phyloP scores from a whole-genome alignment of 306 rosid genomes.

The Prunus dulcis region DNA sequence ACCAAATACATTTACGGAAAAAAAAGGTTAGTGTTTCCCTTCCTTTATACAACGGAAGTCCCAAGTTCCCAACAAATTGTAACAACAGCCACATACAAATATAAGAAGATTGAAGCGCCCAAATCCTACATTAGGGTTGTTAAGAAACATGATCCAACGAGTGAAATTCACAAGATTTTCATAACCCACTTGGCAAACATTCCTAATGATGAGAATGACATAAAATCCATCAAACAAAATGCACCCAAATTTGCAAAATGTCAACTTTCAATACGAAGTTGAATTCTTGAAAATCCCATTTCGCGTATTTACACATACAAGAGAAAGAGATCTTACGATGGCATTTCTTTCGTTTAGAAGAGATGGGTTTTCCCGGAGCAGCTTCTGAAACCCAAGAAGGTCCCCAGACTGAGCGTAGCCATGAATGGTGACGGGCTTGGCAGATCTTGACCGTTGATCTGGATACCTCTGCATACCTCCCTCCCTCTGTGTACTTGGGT shows the following conservation, averaged over 20 bases:
- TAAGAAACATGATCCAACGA: not conserved
- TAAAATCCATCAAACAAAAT: not conserved
- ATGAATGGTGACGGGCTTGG: slow-evolving; percentile 77
- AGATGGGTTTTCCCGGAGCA: slow-evolving; percentile 71
- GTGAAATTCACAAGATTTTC: not conserved
- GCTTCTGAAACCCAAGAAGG: slow-evolving; percentile 59
- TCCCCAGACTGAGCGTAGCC: slow-evolving; percentile 71
- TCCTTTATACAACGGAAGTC: slow-evolving; percentile 2
- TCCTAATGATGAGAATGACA: not conserved
- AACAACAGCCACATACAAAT: not conserved
- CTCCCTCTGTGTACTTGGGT: not conserved
- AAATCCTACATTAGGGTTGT: not conserved
- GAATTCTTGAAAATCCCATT: slow-evolving; percentile 7
- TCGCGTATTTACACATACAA: not conserved
- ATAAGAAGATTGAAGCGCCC: not conserved
- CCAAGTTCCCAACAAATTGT: not conserved
- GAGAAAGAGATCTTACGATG: slow-evolving; percentile 55
- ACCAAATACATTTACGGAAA: not conserved
- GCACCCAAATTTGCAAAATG: not conserved
- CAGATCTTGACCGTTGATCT: slow-evolving; percentile 63
- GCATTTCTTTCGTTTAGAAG: slow-evolving; percentile 80
- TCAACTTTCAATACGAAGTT: not conserved
- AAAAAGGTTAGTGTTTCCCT: slow-evolving; percentile 1
- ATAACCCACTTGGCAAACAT: not conserved
- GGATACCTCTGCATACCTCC: slow-evolving; percentile 55